Evolutionary conservation across 2,329 filamentous ascomycete genomes (phyloP).

Genomic region (Chaetomium olivaceum): DNA sequence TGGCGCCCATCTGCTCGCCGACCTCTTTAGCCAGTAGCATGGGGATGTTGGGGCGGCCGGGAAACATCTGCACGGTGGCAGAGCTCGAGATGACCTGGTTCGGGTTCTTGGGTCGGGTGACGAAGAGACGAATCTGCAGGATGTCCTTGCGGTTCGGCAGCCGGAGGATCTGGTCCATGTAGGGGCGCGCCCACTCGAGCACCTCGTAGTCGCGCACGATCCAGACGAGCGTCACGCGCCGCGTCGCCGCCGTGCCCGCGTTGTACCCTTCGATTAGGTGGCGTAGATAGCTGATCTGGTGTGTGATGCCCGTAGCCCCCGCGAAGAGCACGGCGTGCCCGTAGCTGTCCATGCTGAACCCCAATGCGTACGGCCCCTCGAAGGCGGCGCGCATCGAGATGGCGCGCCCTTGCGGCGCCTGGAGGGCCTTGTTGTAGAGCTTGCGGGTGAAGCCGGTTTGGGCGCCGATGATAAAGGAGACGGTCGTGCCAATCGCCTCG

Average conservation of each 20-base stretch:
- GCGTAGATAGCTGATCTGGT: conserved; percentile 85
- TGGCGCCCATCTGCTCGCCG: conserved; percentile 78
- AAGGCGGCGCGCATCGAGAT: conserved; percentile 71
- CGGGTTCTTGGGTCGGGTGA: conserved; percentile 83
- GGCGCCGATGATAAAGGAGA: conserved; percentile 84
- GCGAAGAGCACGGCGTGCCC: conserved; percentile 89
- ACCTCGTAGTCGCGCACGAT: conserved; percentile 86
- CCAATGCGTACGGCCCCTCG: conserved; percentile 85
- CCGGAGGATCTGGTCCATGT: conserved; percentile 72
- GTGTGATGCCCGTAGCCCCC: conserved; percentile 91
- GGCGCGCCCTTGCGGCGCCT: conserved; percentile 48
- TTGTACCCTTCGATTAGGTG: conserved; percentile 71
- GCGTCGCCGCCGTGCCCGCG: conserved; percentile 72
- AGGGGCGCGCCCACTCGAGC: conserved; percentile 90
- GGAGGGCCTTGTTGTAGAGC: conserved; percentile 69
- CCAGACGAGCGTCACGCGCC: conserved; percentile 84
- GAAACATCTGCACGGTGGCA: conserved; percentile 85
- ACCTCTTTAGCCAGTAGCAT: conserved; percentile 81
- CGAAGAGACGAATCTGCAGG: conserved; percentile 83
- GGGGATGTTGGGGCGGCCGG: conserved; percentile 80
- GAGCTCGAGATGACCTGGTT: conserved; percentile 77
- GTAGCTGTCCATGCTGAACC: conserved; percentile 86
- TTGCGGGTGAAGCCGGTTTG: conserved; percentile 85
- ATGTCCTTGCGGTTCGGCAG: conserved; percentile 81
- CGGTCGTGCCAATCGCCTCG: conserved; percentile 49